Percentiles rank a stretch among this genome's conserved stretches.
phyloP scores from a whole-genome alignment of 148 eudicot species.

The Silene latifolia region DNA sequence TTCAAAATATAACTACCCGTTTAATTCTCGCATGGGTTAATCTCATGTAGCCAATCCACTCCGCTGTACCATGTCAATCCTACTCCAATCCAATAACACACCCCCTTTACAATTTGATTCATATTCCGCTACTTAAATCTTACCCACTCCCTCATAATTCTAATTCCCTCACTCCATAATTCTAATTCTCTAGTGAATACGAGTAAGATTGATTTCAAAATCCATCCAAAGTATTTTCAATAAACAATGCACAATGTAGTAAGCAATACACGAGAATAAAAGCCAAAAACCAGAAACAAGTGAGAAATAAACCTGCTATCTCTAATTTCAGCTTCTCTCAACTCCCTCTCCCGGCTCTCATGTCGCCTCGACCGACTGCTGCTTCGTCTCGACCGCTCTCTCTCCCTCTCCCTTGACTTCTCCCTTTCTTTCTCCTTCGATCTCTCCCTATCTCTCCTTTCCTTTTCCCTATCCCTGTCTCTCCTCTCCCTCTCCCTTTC shows the following conservation, averaged over 20 bases:
- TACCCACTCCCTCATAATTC: no score
- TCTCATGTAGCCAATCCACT: not conserved
- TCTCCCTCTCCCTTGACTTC: constrained; percentile 34
- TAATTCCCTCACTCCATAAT: not conserved
- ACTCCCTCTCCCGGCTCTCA: constrained; percentile 17
- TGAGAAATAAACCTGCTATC: constrained; percentile 54
- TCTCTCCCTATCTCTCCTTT: constrained; percentile 24
- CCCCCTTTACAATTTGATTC: not conserved
- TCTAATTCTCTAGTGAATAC: no score
- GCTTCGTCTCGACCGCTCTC: constrained; percentile 11
- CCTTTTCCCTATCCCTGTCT: constrained; percentile 20
- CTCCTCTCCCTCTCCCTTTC: constrained; percentile 20
- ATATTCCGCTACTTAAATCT: no score
- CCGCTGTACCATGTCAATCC: not conserved
- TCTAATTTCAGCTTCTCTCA: constrained; percentile 47
- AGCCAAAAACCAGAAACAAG: not conserved
- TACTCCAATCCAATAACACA: not conserved
- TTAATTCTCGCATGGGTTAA: not conserved
- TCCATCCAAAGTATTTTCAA: no score
- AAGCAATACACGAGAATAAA: not conserved
- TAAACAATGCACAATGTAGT: not conserved
- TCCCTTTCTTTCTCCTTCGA: constrained; percentile 33
- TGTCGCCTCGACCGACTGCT: no score
- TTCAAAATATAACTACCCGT: no score
- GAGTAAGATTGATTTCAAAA: no score